Evolutionary conservation across 1,284 basidiomycete species (phyloP).

Genomic region (Fistulina hepatica): DNA sequence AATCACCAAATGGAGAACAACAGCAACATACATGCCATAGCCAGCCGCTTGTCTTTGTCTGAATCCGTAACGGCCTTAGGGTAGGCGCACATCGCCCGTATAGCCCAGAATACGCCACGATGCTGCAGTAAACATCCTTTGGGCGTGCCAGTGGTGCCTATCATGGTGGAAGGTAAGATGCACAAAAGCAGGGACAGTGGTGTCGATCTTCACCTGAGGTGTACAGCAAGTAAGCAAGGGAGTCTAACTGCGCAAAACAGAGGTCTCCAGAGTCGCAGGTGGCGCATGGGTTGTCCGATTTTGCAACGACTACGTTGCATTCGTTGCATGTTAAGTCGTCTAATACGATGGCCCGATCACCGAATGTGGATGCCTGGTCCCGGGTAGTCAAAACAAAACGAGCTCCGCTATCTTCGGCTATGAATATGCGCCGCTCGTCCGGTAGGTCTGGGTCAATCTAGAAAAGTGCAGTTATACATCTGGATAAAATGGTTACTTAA

Average conservation of each 20-base stretch:
- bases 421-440: slow-evolving; percentile 2
- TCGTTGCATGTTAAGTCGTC: neutral
- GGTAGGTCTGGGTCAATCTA: slow-evolving; percentile 4
- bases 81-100: slow-evolving; percentile 10
- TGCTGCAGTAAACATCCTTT: slow-evolving; percentile 6
- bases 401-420: slow-evolving; percentile 2
- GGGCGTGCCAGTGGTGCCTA: slow-evolving; percentile 6
- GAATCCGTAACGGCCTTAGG: slow-evolving; percentile 12
- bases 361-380: slow-evolving; percentile 1
- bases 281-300: too few relatives aligned
- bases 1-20: neutral
- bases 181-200: neutral
- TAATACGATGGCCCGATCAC: neutral
- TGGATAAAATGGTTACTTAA: neutral
- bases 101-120: slow-evolving; percentile 14
- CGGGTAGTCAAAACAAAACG: neutral
- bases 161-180: neutral
- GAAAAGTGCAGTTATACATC: neutral
- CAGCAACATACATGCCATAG: slow-evolving; percentile 10
- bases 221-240: slow-evolving; percentile 5
- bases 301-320: too few relatives aligned
- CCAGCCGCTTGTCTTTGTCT: slow-evolving; percentile 14
- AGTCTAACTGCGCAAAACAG: slow-evolving; percentile 2
- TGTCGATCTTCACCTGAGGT: slow-evolving; percentile 3
- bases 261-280: slow-evolving; percentile 1